phyloP scores from a whole-genome alignment of 306 rosid species.

The Lathyrus aphaca region DNA sequence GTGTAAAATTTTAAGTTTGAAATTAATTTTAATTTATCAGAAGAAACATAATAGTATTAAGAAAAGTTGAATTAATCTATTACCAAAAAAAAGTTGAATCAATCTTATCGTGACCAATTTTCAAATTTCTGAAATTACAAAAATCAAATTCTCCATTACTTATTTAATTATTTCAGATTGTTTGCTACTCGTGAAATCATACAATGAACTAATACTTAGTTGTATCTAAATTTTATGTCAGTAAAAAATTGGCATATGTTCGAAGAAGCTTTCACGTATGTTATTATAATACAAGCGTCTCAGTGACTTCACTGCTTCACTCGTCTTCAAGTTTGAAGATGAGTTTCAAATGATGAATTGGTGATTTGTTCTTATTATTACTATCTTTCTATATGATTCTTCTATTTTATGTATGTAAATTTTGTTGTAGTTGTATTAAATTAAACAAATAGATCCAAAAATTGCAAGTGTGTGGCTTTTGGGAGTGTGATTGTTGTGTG shows the following conservation, averaged over 20 bases:
- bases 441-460: slow-evolving; percentile 38
- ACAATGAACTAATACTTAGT: background rate
- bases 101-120: slow-evolving; percentile 17
- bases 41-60: slow-evolving; percentile 10
- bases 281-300: too few relatives aligned
- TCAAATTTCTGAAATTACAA: background rate
- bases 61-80: too few relatives aligned
- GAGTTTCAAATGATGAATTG: slow-evolving; percentile 41
- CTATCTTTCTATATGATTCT: slow-evolving; percentile 30
- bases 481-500: slow-evolving; percentile 36
- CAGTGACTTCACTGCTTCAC: slow-evolving; percentile 59
- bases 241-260: too few relatives aligned
- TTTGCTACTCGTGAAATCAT: slow-evolving; percentile 20
- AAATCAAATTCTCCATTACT: slow-evolving; percentile 9
- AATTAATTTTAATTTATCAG: background rate
- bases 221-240: background rate
- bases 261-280: too few relatives aligned
- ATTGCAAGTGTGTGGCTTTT: slow-evolving; percentile 38
- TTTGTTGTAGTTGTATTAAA: slow-evolving; percentile 45
- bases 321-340: slow-evolving; percentile 54
- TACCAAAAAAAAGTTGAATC: slow-evolving; percentile 9
- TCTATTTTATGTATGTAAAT: slow-evolving; percentile 38
- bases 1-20: slow-evolving; percentile 12
- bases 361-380: slow-evolving; percentile 6
- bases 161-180: slow-evolving; percentile 9